Evolutionary conservation across 352 stramenopile genomes (phyloP), one percentile per base, ranked within the genome.

Genomic region (Globisporangium spiculum): DNA sequence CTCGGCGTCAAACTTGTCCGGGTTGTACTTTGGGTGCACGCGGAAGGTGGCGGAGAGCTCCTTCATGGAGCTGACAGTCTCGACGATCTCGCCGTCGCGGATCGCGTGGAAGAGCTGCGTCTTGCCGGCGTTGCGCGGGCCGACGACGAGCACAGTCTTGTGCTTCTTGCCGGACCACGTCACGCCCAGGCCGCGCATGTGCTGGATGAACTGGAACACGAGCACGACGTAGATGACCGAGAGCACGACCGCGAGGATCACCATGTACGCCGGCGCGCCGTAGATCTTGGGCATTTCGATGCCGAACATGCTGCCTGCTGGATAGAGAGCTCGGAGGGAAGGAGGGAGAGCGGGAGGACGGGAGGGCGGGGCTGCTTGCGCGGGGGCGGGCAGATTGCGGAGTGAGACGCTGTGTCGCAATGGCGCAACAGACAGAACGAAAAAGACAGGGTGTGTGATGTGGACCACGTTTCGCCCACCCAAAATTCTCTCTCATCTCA

Each of bases 61-160:
- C 66, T 93, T 90, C 89, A 96, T 96, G 57, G 89, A 96, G 60
- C 81, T 92, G 24, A 96, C 89, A 2, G 89, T 96, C 34, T 91
- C 76, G 12, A 90, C 72, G 65, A 84, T 77, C 59, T 77, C 56
- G 57, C 86, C 85, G 64, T 94, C 79, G 30, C 82, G 81, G 32
- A 96, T 75, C 57, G 84, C 77, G 68, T 96, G 86, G 74, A 94
- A 92, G 64, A 96, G 83, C 67, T 81, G 75, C 59, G 89, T 95
- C 80, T 96, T 96, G 74, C 89, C 89, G 32, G 81, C 77, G 69
- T 86, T 75, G 24, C 75, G 75, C 32, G 89, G 74, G 6, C 89
- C 89, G 18, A 94, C 54, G 36, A 96, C 63, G 50, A 96, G 71
- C 65, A 82, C 74, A 60, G 83, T 89, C 70, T 90, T 86, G 22